A percentile compares a stretch with the other conserved stretches of the same genome.
phyloP scores from a whole-genome alignment of 148 eudicot genomes.

The Agrostemma githago region DNA sequence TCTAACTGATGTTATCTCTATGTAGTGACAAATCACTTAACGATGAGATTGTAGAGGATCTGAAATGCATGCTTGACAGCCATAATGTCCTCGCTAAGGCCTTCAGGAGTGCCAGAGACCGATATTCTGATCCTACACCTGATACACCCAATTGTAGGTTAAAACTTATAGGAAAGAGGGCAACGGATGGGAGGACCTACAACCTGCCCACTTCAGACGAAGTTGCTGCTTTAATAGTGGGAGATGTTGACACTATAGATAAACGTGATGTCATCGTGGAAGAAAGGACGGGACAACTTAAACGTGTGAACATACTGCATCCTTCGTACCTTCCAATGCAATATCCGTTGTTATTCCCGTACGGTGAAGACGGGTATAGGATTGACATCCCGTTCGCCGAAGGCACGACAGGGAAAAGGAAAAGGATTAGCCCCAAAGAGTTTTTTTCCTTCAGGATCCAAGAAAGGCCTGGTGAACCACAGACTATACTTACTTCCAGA shows the following conservation, averaged over 20 bases:
- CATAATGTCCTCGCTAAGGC: neutral
- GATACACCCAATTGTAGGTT: neutral
- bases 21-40: too few relatives aligned
- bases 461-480: neutral
- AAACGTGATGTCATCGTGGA: conserved; percentile 1
- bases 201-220: neutral
- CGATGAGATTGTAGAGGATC: too few relatives aligned
- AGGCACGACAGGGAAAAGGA: too few relatives aligned
- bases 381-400: too few relatives aligned
- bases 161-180: neutral
- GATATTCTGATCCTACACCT: too few relatives aligned
- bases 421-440: neutral
- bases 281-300: neutral
- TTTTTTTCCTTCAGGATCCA: neutral
- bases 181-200: conserved; percentile 1
- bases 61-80: too few relatives aligned
- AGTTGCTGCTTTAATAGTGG: neutral
- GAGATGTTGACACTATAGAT: neutral
- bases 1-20: too few relatives aligned
- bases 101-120: neutral
- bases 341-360: neutral
- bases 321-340: neutral
- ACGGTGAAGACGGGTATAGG: neutral
- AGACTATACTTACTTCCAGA: neutral
- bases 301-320: neutral